These are phyloP conservation scores for Phytophthora fragariae DNA, from an alignment of 352 stramenopile genomes.

Conservation along the genomic window DNA sequence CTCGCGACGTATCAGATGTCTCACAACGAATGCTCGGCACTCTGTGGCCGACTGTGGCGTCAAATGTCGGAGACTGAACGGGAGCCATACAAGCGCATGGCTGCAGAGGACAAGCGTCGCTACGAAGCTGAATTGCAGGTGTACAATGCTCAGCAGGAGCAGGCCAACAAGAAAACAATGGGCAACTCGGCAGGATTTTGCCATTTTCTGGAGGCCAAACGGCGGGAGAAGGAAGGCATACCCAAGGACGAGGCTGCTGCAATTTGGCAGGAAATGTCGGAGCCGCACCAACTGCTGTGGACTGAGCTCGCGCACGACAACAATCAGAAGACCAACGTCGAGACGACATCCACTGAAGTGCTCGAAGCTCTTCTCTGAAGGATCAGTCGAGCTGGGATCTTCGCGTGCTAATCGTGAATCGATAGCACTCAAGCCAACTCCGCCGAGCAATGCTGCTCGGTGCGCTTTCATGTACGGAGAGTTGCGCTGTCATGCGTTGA, in stretches of 20 bases:
- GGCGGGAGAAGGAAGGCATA: constrained; percentile 36
- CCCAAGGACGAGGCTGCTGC: constrained; percentile 38
- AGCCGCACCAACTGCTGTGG: constrained; percentile 50
- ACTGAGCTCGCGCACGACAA: constrained; percentile 40
- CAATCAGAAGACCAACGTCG: not conserved
- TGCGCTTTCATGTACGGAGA: not conserved
- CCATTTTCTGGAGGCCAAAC: constrained; percentile 46
- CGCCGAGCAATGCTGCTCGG: not conserved
- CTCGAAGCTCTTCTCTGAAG: not conserved
- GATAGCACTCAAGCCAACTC: not conserved
- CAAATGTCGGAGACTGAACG: constrained; percentile 60
- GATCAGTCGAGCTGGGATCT: not conserved
- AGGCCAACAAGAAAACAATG: constrained; percentile 19
- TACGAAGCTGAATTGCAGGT: constrained; percentile 51
- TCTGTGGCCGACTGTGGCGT: constrained; percentile 67
- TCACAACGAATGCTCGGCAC: constrained; percentile 70
- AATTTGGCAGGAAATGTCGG: constrained; percentile 48
- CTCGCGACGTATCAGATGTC: constrained; percentile 65
- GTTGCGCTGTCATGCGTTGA: not conserved
- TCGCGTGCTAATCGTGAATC: not conserved
- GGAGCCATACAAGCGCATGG: constrained; percentile 65
- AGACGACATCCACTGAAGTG: not conserved
- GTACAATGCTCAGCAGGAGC: constrained; percentile 28
- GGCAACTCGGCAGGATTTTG: constrained; percentile 42
- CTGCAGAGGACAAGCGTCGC: constrained; percentile 55